Evolutionary conservation across 1,284 basidiomycete species (phyloP).

Genomic region (Marasmius tenuissimus): DNA sequence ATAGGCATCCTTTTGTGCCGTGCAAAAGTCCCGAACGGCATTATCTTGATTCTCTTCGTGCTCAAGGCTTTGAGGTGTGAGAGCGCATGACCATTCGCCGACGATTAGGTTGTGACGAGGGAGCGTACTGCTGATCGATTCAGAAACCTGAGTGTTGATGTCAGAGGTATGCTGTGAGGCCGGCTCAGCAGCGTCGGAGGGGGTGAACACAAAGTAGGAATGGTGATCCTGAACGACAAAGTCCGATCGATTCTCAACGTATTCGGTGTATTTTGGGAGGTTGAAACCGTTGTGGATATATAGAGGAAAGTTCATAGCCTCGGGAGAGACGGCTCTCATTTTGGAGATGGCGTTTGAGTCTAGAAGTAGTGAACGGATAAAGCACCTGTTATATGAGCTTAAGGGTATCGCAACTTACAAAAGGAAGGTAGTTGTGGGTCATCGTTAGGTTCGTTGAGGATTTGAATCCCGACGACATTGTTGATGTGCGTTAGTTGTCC

Average conservation of each 20-base stretch:
- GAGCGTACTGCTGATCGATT: conserved; percentile 39
- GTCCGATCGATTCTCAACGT: conserved; percentile 54
- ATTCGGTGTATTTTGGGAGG: conserved; percentile 55
- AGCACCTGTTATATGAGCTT: not conserved
- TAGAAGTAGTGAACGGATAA: conserved; percentile 19
- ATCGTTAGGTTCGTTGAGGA: conserved; percentile 74
- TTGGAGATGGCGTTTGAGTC: conserved; percentile 52
- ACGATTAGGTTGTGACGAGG: conserved; percentile 62
- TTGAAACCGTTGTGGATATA: conserved; percentile 81
- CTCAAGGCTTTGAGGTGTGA: conserved; percentile 56
- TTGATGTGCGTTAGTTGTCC: conserved; percentile 59
- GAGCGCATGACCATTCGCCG: conserved; percentile 74
- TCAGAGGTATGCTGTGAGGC: conserved; percentile 52
- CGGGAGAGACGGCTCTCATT: conserved; percentile 49
- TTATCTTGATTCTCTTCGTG: conserved; percentile 45
- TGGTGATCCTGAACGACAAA: conserved; percentile 81
- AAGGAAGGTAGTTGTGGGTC: conserved; percentile 48
- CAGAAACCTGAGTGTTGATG: conserved; percentile 40
- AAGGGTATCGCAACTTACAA: conserved; percentile 38
- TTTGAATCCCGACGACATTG: conserved; percentile 76
- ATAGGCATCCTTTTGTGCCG: conserved; percentile 63
- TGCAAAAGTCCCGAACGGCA: conserved; percentile 58
- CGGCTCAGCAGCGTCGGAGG: conserved; percentile 43
- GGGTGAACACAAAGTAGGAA: conserved; percentile 70
- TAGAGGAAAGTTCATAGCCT: conserved; percentile 55